Percentiles rank a stretch among this genome's conserved stretches.
Evolutionary conservation across 23 red algal genomes (phyloP).

Genomic region (Chondrus crispus): DNA sequence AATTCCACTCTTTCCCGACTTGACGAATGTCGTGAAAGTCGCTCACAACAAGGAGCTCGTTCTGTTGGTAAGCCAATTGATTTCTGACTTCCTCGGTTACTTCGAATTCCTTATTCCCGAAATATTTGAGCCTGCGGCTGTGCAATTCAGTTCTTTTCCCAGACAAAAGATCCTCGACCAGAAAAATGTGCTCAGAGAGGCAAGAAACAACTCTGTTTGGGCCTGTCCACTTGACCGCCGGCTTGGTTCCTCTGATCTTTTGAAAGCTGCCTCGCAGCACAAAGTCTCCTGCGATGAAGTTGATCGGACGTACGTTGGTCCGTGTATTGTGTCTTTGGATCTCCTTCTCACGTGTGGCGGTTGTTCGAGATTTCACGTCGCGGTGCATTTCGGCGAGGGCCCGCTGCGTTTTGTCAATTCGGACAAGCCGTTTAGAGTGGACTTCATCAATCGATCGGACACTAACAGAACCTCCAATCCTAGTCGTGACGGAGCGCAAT

Average conservation of each 20-base stretch:
- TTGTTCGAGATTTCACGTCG: too few species aligned
- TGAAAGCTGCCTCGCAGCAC: too few species aligned
- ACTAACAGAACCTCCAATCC: neutral
- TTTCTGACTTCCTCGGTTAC: neutral
- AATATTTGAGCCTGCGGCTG: neutral
- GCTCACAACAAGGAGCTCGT: neutral
- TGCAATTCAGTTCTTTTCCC: neutral
- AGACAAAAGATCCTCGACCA: neutral
- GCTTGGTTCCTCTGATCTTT: too few species aligned
- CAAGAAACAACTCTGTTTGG: neutral
- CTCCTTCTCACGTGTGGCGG: too few species aligned
- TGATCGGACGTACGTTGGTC: too few species aligned
- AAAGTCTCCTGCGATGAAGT: slow-evolving; percentile 6
- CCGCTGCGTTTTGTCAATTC: neutral
- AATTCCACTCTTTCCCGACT: neutral
- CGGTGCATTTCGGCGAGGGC: neutral
- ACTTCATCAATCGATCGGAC: neutral
- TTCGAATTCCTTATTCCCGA: neutral
- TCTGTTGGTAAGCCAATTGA: neutral
- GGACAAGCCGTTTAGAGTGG: neutral
- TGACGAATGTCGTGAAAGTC: neutral
- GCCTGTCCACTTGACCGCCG: neutral
- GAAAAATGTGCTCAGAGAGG: neutral
- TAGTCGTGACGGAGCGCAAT: neutral
- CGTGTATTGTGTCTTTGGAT: too few species aligned